Evolutionary conservation across 805 yeast genomes (phyloP), one percentile per base, ranked within the genome.

Genomic region (Candida broadrunensis): DNA sequence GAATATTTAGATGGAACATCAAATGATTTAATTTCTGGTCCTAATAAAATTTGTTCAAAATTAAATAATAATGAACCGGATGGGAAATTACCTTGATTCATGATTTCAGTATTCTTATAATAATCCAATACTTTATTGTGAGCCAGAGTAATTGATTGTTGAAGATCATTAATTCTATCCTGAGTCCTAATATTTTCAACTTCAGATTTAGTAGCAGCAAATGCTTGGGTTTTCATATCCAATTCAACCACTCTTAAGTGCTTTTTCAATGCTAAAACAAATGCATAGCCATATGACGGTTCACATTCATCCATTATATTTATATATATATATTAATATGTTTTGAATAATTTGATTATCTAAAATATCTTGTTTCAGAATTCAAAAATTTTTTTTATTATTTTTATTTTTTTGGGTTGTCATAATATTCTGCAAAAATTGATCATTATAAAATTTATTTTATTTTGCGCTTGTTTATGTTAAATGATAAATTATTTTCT

Each of bases 211-310:
- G 9, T 9, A 9, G 24, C 24, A 9, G 24, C 24, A 21, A 21
- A 21, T 6, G 24, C 24, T 21, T 21, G 24, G 6, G 24, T 21
- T 21, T 21, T 21, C 24, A 21, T 21, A 21, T 21, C 24, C 24
- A 21, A 7, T 31, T 47, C 55, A 27, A 56, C 43, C 8, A 45
- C 33, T n/a, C 34, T 41, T 34, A 62, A 38, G 26, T 59, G 60
- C 19, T 49, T 50, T 27, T 50, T 46, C 26, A 60, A 32, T 1
- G 63, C 66, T 38, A 56, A 38, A 19, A 53, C 50, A 36, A 58
- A 55, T 2, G 63, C 65, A 44, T 53, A 58, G 36, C 44, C 46
- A 11, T 40, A 20, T 3, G 36, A 13, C 12, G 44, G 38, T 30
- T 51, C 49, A 2, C 46, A 29, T 21, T 35, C 36, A 12, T 39